Evolutionary conservation across 176 grass and related monocot genomes (phyloP), one percentile per base, ranked within the genome.

Genomic region (Paspalum notatum): DNA sequence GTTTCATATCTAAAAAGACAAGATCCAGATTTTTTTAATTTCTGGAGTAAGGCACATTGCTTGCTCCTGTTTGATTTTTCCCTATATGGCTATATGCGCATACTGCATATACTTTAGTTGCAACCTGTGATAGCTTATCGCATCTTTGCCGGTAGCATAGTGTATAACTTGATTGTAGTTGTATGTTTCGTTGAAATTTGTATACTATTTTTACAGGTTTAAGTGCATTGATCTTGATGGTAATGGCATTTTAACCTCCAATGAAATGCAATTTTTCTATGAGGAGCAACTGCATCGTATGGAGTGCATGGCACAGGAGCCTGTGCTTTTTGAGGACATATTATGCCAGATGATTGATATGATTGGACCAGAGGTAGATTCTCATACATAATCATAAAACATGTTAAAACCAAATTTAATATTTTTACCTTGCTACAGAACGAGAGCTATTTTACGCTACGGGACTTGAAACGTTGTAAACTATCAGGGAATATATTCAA

Each of bases 311-410:
- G 88, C 97, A 65, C 97, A 99, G 71, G 97, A 99, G 74, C 93
- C 97, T 82, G 97, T 99, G 61, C 90, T 96, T 52, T 99, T 99
- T 88, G 93, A 96, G 86, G 97, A 99, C 79, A 96, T 99, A 88
- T 68, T 99, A 74, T 99, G 97, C 76, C 97, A 99, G 74, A 99
- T 99, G 93, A 91, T 99, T 82, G 97, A 99, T 91, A 99, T 99
- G 97, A 93, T 99, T 90, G 86, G 76, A 69, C 97, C 97, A 76
- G 90, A 99, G 97, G 97, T 99, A 80, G 50, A 62, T 44, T 91
- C 81, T 76, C 63, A 53, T 63, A 66, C 55, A 52, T 70, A 78
- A 79, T 71, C 51, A 9, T 40, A 25, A 32, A 80, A 52, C 65
- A 18, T 70, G 44, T 71, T 21, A 71, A 65, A 68, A 65, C 68